Conservation (phyloP, 2,329 filamentous ascomycete genomes). For the Fusarium newnesense region DNA sequence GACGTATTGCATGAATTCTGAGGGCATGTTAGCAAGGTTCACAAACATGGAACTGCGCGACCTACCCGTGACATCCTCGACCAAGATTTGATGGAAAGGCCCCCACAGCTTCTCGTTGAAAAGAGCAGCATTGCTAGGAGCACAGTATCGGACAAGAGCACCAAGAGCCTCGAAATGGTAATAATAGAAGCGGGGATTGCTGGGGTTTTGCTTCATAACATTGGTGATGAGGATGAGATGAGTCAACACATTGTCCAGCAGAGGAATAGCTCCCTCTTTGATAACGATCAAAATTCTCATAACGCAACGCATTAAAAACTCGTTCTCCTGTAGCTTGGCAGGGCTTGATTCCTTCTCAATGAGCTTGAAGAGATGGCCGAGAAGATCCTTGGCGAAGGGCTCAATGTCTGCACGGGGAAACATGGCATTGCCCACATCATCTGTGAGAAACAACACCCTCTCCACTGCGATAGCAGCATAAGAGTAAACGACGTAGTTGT, state of each 20-base stretch:
- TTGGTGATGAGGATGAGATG: conserved; percentile 91
- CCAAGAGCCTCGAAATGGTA: conserved; percentile 97
- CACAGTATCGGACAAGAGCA: conserved; percentile 79
- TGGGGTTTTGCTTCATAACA: conserved; percentile 93
- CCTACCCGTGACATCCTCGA: conserved; percentile 82
- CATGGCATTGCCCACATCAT: conserved; percentile 78
- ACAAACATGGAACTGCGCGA: not conserved
- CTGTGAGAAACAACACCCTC: conserved; percentile 84
- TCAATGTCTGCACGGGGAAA: conserved; percentile 84
- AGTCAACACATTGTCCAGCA: conserved; percentile 81
- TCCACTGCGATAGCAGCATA: conserved; percentile 98
- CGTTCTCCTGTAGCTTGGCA: conserved; percentile 97
- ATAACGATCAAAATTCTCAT: conserved; percentile 98
- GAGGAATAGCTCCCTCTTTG: conserved; percentile 79
- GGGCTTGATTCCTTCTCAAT: conserved; percentile 87
- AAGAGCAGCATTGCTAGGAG: conserved; percentile 72
- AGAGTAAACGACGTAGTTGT: conserved; percentile 96
- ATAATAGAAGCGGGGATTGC: conserved; percentile 98
- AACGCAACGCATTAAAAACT: conserved; percentile 97
- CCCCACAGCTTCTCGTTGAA: conserved; percentile 85
- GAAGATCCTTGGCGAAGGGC: conserved; percentile 83
- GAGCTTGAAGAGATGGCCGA: conserved; percentile 89
- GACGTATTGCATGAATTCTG: conserved; percentile 94
- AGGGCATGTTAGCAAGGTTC: conserved; percentile 44
- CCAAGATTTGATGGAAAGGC: conserved; percentile 83